A percentile compares a stretch with the other conserved stretches of the same genome.
Evolutionary conservation across 1,139 yeast species (phyloP).

Genomic region (Candida tropicalis): DNA sequence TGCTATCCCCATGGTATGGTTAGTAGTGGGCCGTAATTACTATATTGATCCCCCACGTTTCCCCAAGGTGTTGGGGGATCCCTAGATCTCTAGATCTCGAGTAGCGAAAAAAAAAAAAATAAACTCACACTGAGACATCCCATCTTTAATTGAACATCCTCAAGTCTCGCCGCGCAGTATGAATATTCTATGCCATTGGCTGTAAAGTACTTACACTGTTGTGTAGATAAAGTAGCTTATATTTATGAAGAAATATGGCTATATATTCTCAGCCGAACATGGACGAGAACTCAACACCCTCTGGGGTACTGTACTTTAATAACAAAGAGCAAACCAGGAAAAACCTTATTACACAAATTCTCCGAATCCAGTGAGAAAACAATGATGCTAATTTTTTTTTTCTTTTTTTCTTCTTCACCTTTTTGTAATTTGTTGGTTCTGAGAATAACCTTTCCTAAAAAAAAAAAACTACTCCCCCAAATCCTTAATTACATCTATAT

Average conservation of each 20-base stretch:
- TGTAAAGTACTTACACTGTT: too few species aligned
- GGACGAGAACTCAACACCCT: too few species aligned
- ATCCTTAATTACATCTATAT: background rate
- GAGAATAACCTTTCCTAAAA: background rate
- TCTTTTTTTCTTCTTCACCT: background rate
- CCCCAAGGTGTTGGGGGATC: conserved; percentile 7
- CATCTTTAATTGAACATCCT: too few species aligned
- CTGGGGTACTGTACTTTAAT: too few species aligned
- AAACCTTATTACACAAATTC: conserved; percentile 2
- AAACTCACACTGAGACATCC: background rate
- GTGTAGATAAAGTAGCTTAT: too few species aligned
- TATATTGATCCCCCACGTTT: conserved; percentile 6
- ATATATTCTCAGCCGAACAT: too few species aligned
- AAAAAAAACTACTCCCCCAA: conserved; percentile 1
- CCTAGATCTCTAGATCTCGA: background rate
- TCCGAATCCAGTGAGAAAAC: background rate
- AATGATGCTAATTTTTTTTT: background rate
- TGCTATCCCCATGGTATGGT: background rate
- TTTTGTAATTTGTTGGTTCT: background rate
- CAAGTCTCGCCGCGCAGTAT: too few species aligned
- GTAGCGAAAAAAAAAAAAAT: background rate
- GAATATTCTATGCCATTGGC: too few species aligned
- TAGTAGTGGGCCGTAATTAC: background rate
- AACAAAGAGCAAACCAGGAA: background rate
- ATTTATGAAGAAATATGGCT: too few species aligned